phyloP scores from a whole-genome alignment of 768 basidiomycete genomes.

The Boletellus emodensis region DNA sequence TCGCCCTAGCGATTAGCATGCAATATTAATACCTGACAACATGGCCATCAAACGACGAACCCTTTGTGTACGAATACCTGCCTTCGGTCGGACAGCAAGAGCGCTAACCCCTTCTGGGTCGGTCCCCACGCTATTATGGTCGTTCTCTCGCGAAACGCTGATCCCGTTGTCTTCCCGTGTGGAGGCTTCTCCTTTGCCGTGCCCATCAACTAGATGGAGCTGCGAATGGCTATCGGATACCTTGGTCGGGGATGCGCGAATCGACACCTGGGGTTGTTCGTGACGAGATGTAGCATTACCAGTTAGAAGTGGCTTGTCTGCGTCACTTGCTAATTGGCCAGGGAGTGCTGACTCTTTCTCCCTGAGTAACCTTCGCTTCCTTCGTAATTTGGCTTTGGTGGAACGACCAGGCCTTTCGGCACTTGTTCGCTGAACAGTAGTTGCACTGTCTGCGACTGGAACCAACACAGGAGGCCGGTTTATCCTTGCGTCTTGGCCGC shows the following conservation, averaged over 20 bases:
- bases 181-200: not conserved
- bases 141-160: not conserved
- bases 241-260: not conserved
- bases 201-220: not conserved
- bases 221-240: not conserved
- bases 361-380: constrained; percentile 13
- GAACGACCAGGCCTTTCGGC: not conserved
- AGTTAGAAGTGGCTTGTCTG: not conserved
- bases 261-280: constrained; percentile 3
- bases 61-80: constrained; percentile 27
- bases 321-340: not conserved
- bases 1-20: constrained; percentile 22
- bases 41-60: constrained; percentile 13
- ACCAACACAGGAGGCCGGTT: not conserved
- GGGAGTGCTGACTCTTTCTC: constrained; percentile 3
- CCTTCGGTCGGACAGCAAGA: constrained; percentile 7
- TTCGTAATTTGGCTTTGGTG: constrained; percentile 6
- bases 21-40: not conserved
- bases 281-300: not conserved
- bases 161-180: not conserved
- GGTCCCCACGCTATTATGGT: not conserved
- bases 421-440: not conserved
- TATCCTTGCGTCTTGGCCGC: not conserved
- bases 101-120: not conserved
- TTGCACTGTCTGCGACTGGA: not conserved